A percentile compares a stretch with the other conserved stretches of the same genome.
Evolutionary conservation across 2,329 filamentous ascomycete genomes (phyloP).

Genomic region (Aspergillus sp.): DNA sequence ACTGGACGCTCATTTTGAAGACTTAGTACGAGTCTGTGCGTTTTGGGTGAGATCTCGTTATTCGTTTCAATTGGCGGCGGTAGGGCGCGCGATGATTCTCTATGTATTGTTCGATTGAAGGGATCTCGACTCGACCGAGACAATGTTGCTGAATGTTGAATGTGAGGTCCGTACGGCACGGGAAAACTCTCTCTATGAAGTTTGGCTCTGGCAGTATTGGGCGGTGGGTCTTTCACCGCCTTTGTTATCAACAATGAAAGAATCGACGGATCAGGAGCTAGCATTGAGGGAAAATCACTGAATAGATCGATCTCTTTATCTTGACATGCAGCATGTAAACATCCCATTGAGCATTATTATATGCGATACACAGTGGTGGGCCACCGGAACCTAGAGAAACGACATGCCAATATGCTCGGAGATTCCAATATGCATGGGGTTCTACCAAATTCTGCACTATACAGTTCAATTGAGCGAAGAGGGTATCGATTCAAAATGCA

Average conservation of each 20-base stretch:
- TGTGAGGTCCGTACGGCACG: conserved; percentile 4
- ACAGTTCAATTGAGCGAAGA: conserved; percentile 3
- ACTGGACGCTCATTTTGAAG: conserved; percentile 33
- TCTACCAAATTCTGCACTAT: not conserved
- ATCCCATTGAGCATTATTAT: no score
- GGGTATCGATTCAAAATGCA: conserved; percentile 13
- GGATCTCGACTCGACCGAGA: not conserved
- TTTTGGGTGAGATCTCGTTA: not conserved
- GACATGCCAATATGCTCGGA: no score
- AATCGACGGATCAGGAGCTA: no score
- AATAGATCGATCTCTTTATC: no score
- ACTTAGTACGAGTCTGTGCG: not conserved
- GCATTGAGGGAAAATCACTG: no score
- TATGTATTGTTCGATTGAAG: not conserved
- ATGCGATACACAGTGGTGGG: no score
- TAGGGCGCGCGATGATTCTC: conserved; percentile 15
- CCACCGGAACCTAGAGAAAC: no score
- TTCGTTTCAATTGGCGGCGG: conserved; percentile 17
- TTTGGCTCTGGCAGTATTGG: conserved; percentile 13
- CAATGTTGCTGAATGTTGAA: not conserved
- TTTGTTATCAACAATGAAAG: not conserved
- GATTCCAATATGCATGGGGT: no score
- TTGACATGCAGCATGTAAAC: no score
- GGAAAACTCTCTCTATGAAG: not conserved
- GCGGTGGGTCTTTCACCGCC: conserved; percentile 15